phyloP scores from a whole-genome alignment of 2,329 filamentous ascomycete genomes.

The Onygena corvina region DNA sequence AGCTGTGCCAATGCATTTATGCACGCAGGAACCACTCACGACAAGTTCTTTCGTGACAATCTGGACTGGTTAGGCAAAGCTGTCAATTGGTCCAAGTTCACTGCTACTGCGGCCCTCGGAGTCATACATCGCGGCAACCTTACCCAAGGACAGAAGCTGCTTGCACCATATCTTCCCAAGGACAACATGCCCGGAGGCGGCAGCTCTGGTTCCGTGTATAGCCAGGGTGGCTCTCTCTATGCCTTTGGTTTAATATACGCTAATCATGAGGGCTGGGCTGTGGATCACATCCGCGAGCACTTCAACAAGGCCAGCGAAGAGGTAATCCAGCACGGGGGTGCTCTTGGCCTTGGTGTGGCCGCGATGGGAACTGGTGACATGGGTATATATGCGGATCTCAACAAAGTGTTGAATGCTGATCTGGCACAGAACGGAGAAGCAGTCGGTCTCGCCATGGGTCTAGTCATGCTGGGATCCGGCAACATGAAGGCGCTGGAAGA shows the following conservation, averaged over 20 bases:
- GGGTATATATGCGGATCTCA: slow-evolving; percentile 82
- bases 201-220: slow-evolving; percentile 76
- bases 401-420: slow-evolving; percentile 77
- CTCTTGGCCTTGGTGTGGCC: slow-evolving; percentile 86
- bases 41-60: slow-evolving; percentile 97
- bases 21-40: slow-evolving; percentile 96
- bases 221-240: slow-evolving; percentile 89
- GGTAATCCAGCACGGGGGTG: slow-evolving; percentile 92
- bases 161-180: slow-evolving; percentile 87
- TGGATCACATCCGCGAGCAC: slow-evolving; percentile 37
- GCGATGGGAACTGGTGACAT: slow-evolving; percentile 93
- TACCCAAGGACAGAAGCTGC: slow-evolving; percentile 78
- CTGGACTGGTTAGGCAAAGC: slow-evolving; percentile 96
- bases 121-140: slow-evolving; percentile 95
- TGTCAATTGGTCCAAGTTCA: slow-evolving; percentile 99
- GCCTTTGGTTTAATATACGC: slow-evolving; percentile 93
- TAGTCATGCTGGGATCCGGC: slow-evolving; percentile 97
- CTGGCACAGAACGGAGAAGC: slow-evolving; percentile 95
- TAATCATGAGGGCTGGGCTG: slow-evolving; percentile 85
- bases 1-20: slow-evolving; percentile 98
- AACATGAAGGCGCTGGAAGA: slow-evolving; percentile 86
- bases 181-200: slow-evolving; percentile 49
- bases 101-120: slow-evolving; percentile 86
- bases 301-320: slow-evolving; percentile 48
- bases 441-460: slow-evolving; percentile 87